phyloP scores from a whole-genome alignment of 2,329 filamentous ascomycete genomes.

The Fusarium xyrophilum region DNA sequence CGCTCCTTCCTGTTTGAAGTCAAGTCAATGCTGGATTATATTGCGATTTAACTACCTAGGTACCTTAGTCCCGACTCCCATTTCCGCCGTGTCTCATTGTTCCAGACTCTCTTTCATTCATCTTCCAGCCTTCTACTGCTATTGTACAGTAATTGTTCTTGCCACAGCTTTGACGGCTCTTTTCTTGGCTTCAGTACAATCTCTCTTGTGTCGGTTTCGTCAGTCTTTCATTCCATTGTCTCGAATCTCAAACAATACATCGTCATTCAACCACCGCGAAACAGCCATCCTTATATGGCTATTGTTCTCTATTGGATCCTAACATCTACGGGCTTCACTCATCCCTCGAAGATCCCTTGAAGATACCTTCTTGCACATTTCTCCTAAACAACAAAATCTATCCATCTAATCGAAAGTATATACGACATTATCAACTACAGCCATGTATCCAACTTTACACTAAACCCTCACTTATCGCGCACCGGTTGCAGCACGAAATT shows the following conservation, averaged over 20 bases:
- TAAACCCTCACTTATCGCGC: conserved; percentile 24
- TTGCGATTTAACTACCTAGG: conserved; percentile 11
- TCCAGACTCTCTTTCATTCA: conserved; percentile 26
- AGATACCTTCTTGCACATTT: neutral
- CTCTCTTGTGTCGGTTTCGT: conserved; percentile 19
- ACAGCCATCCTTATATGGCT: conserved; percentile 9
- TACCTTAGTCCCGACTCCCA: neutral
- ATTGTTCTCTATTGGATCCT: conserved; percentile 13
- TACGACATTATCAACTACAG: conserved; percentile 19
- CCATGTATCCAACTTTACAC: conserved; percentile 25
- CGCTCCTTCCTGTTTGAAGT: conserved; percentile 31
- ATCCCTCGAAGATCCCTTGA: neutral
- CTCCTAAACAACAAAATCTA: neutral
- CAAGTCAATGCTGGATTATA: conserved; percentile 13
- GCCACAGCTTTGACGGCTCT: conserved; percentile 15
- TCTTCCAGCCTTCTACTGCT: conserved; percentile 25
- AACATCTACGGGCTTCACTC: neutral
- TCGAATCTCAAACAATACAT: conserved; percentile 24
- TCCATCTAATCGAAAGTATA: neutral
- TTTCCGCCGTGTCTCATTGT: conserved; percentile 17
- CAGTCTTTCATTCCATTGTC: conserved; percentile 36
- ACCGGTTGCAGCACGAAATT: conserved; percentile 33
- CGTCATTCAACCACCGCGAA: conserved; percentile 16
- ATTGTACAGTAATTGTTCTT: conserved; percentile 18
- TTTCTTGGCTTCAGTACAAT: conserved; percentile 14